These are phyloP conservation scores for Trichoderma polysporum DNA, from an alignment of 2,329 filamentous ascomycete genomes.

Conservation along the genomic window DNA sequence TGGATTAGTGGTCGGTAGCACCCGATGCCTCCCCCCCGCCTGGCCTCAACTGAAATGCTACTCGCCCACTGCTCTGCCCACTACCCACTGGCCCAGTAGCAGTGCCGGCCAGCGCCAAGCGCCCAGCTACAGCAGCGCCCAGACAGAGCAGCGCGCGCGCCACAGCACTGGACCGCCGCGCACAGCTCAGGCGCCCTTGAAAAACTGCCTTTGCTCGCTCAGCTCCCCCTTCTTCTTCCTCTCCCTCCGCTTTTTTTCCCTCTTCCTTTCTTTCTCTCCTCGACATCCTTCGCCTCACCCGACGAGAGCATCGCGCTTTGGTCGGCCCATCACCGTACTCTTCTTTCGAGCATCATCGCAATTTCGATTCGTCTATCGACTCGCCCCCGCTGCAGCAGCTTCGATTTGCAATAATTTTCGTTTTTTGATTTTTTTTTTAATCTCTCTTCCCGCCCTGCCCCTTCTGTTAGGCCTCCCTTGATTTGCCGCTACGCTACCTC, in stretches of 20 bases:
- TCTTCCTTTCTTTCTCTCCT: conserved; percentile 12
- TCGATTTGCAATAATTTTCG: conserved; percentile 12
- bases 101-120: conserved; percentile 12
- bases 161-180: conserved; percentile 17
- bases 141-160: conserved; percentile 15
- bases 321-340: conserved; percentile 18
- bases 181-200: conserved; percentile 21
- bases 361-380: conserved; percentile 6
- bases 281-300: conserved; percentile 15
- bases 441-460: neutral
- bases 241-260: conserved; percentile 15
- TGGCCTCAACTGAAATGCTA: neutral
- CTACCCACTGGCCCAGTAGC: neutral
- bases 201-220: conserved; percentile 12
- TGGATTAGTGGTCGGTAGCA: conserved; percentile 15
- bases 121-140: conserved; percentile 13
- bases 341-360: conserved; percentile 16
- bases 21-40: conserved; percentile 13
- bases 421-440: conserved; percentile 10
- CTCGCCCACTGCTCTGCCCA: conserved; percentile 2
- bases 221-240: neutral
- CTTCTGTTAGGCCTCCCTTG: neutral
- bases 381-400: neutral
- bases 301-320: conserved; percentile 23
- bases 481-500: conserved; percentile 13